These are phyloP conservation scores for Phytophthora macrochlamydospora DNA, from an alignment of 352 stramenopile species.

Conservation along the genomic window DNA sequence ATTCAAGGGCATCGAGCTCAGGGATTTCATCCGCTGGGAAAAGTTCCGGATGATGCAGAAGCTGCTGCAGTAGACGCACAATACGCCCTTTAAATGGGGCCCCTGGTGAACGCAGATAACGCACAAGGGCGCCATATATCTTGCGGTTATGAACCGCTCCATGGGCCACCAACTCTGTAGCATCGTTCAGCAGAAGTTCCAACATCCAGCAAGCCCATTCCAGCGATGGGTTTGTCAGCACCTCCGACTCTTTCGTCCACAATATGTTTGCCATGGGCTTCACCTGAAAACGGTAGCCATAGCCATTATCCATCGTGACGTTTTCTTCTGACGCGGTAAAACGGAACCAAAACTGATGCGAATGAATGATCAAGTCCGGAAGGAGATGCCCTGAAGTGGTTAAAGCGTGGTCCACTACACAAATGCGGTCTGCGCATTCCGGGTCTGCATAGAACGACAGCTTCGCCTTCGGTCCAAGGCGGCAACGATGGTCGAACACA, in stretches of 20 bases:
- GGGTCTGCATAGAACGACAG: constrained; percentile 76
- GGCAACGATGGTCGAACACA: constrained; percentile 83
- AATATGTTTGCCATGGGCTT: constrained; percentile 78
- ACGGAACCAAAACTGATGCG: constrained; percentile 84
- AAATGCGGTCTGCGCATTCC: constrained; percentile 65
- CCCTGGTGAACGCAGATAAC: constrained; percentile 79
- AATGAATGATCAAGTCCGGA: constrained; percentile 76
- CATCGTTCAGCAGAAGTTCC: constrained; percentile 80
- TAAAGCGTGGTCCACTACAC: constrained; percentile 50
- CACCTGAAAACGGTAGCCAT: constrained; percentile 84
- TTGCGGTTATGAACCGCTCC: constrained; percentile 83
- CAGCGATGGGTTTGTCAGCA: constrained; percentile 74
- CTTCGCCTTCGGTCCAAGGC: constrained; percentile 69
- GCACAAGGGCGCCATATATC: constrained; percentile 81
- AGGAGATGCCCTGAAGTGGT: constrained; percentile 43
- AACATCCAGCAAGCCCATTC: constrained; percentile 90
- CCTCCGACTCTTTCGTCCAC: constrained; percentile 82
- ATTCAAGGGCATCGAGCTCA: constrained; percentile 65
- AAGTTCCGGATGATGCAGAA: constrained; percentile 64
- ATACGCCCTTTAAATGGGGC: constrained; percentile 84
- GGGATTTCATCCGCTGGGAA: constrained; percentile 65
- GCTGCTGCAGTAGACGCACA: constrained; percentile 74
- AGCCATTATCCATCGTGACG: constrained; percentile 58
- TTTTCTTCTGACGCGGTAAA: constrained; percentile 77
- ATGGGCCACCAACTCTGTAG: constrained; percentile 59